Percentiles rank a stretch among this genome's conserved stretches.
Evolutionary conservation across 164 flowering plant genomes (phyloP).

Genomic region (Nymphaea thermarum): DNA sequence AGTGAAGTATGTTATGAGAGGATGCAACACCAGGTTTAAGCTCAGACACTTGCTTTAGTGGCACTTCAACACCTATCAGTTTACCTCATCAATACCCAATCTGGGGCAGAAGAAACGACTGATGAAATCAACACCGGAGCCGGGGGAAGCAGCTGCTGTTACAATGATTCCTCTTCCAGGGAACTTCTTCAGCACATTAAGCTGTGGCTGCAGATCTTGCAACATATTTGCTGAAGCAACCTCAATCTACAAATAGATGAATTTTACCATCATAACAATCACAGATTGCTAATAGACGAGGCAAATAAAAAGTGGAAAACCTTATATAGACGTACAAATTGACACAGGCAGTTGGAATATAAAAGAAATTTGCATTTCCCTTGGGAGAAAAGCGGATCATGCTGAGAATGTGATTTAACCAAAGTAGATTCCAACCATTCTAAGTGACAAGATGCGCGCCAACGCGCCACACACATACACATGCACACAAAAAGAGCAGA

Average conservation of each 20-base stretch:
- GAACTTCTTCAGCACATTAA: constrained; percentile 22
- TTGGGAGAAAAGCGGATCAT: not conserved
- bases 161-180: constrained; percentile 22
- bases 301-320: too few relatives aligned
- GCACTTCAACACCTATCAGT: too few relatives aligned
- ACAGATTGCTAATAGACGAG: too few relatives aligned
- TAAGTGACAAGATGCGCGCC: too few relatives aligned
- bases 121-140: constrained; percentile 24
- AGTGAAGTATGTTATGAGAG: too few relatives aligned
- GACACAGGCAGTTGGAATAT: too few relatives aligned
- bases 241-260: constrained; percentile 18
- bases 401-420: not conserved
- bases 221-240: constrained; percentile 18
- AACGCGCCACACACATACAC: too few relatives aligned
- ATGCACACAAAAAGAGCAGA: not conserved
- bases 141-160: constrained; percentile 23
- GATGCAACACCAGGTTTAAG: too few relatives aligned
- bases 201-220: constrained; percentile 18
- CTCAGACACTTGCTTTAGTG: too few relatives aligned
- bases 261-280: not conserved
- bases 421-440: too few relatives aligned
- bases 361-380: too few relatives aligned
- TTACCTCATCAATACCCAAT: constrained; percentile 27
- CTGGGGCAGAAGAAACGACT: constrained; percentile 32
- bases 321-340: too few relatives aligned